phyloP scores from a whole-genome alignment of 2,329 filamentous ascomycete species.

The Colletotrichum scovillei region DNA sequence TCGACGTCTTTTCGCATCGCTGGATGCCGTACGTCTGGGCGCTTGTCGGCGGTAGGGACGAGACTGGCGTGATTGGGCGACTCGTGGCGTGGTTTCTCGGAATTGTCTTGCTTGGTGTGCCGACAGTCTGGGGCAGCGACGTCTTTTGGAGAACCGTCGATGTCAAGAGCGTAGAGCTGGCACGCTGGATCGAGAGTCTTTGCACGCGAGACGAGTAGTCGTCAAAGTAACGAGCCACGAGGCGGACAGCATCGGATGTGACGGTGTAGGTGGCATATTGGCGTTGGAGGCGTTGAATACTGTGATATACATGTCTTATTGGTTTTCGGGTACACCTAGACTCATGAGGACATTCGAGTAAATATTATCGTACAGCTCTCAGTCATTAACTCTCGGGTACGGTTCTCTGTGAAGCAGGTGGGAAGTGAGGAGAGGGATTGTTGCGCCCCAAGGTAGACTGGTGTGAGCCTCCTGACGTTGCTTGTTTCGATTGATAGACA shows the following conservation, averaged over 20 bases:
- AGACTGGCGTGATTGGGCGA: slow-evolving; percentile 47
- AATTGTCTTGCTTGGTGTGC: slow-evolving; percentile 46
- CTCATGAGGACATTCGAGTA: not conserved
- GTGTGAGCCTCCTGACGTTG: not conserved
- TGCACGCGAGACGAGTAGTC: slow-evolving; percentile 33
- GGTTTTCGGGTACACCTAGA: slow-evolving; percentile 4
- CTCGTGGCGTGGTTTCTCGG: slow-evolving; percentile 51
- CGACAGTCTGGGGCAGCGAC: slow-evolving; percentile 66
- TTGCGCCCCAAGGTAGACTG: not conserved
- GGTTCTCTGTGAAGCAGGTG: not conserved
- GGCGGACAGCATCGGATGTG: not conserved
- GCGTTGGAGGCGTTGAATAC: slow-evolving; percentile 1
- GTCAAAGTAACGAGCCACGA: not conserved
- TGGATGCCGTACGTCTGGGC: slow-evolving; percentile 34
- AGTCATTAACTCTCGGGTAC: not conserved
- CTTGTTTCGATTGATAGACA: not conserved
- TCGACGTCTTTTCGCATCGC: slow-evolving; percentile 49
- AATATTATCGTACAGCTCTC: not conserved
- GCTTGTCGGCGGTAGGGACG: slow-evolving; percentile 45
- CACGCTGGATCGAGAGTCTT: slow-evolving; percentile 58
- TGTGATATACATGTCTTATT: slow-evolving; percentile 11
- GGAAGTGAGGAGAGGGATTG: not conserved
- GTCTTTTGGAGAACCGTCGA: slow-evolving; percentile 70
- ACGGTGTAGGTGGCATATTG: not conserved
- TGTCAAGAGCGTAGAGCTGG: slow-evolving; percentile 55